phyloP scores from a whole-genome alignment of 495 filamentous ascomycete genomes.

The Delitschia confertaspora region DNA sequence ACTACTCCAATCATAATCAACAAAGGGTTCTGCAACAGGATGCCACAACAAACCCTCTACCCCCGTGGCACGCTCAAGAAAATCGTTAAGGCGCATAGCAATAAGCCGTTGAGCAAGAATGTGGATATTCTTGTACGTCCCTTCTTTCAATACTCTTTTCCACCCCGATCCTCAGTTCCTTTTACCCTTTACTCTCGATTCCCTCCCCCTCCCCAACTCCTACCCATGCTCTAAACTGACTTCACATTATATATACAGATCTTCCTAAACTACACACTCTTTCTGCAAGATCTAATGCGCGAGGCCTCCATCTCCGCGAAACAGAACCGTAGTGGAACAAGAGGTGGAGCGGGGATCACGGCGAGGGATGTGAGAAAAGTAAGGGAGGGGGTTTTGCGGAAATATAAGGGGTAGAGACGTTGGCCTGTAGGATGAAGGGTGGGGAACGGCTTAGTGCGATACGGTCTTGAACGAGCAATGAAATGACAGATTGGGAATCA shows the following conservation, averaged over 20 bases:
- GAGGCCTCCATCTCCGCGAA: conserved; percentile 72
- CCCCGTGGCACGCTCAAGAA: conserved; percentile 77
- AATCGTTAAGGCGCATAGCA: conserved; percentile 81
- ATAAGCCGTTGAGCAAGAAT: conserved; percentile 71
- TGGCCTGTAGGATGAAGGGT: not conserved
- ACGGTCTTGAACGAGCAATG: not conserved
- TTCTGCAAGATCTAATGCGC: conserved; percentile 84
- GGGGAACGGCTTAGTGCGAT: not conserved
- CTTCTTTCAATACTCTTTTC: not conserved
- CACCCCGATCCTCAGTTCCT: not conserved
- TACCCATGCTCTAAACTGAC: not conserved
- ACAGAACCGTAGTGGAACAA: no score
- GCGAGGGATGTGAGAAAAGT: conserved; percentile 55
- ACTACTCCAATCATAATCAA: not conserved
- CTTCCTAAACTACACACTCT: conserved; percentile 82
- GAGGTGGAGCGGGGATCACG: conserved; percentile 64
- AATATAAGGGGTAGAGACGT: conserved; percentile 23
- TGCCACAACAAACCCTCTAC: conserved; percentile 61
- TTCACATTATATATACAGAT: conserved; percentile 44
- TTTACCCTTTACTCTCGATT: no score
- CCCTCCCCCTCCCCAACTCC: not conserved
- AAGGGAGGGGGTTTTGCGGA: conserved; percentile 39
- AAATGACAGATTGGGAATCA: not conserved
- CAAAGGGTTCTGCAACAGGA: no score
- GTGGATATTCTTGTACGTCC: conserved; percentile 72